phyloP scores from a whole-genome alignment of 2,329 filamentous ascomycete species.

The Colletotrichum chlorophyti region DNA sequence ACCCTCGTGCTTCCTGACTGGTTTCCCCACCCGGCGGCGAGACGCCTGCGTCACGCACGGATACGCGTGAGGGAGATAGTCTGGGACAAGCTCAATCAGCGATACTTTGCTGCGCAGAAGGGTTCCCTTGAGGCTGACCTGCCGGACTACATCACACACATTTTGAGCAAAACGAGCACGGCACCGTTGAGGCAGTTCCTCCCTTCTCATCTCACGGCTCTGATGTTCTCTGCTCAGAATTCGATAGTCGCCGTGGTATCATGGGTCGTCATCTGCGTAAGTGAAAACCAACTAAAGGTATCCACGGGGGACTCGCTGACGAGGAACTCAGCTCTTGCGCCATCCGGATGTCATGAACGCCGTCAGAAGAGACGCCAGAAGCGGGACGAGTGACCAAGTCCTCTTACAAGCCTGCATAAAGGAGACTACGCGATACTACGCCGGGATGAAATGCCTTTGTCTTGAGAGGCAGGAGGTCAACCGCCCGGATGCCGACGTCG shows the following conservation, averaged over 20 bases:
- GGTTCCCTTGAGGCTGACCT: constrained; percentile 8
- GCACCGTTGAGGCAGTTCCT: constrained; percentile 20
- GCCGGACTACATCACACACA: constrained; percentile 31
- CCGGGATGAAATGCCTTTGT: constrained; percentile 16
- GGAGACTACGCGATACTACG: constrained; percentile 30
- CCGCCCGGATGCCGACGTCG: constrained; percentile 8
- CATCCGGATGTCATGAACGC: constrained; percentile 26
- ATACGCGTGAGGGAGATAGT: constrained; percentile 31
- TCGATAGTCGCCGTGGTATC: constrained; percentile 24
- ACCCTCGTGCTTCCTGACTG: constrained; percentile 26
- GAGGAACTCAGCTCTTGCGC: constrained; percentile 19
- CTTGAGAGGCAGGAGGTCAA: constrained; percentile 2
- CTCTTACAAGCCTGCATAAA: constrained; percentile 31
- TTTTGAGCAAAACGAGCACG: constrained; percentile 26
- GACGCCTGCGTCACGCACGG: constrained; percentile 14
- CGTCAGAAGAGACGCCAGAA: constrained; percentile 27
- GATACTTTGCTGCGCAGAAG: constrained; percentile 10
- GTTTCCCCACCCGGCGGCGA: constrained; percentile 27
- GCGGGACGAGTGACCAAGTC: constrained; percentile 1
- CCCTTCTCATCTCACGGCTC: constrained; percentile 25
- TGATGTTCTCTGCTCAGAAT: constrained; percentile 31
- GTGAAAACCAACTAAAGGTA: too few species aligned
- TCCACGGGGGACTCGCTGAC: too few species aligned
- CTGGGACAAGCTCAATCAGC: constrained; percentile 22
- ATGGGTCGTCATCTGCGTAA: constrained; percentile 30